Percentiles rank a stretch among this genome's conserved stretches.
phyloP scores from a whole-genome alignment of 371 early-diverging fungal species.

The Rhizopus arrhizus region DNA sequence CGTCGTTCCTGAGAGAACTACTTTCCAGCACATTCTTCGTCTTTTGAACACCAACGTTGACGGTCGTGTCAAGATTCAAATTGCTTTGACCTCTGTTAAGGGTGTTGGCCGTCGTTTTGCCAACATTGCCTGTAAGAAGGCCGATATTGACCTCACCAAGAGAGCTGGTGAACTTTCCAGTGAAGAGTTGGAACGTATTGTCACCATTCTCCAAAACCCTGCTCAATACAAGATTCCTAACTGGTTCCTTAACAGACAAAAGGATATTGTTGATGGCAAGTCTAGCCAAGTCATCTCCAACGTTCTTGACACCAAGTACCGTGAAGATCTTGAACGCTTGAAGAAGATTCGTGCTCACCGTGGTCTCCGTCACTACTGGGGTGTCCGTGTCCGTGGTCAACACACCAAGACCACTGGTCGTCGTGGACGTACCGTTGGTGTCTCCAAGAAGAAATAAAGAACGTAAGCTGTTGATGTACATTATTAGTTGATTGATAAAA shows the following conservation, averaged over 20 bases:
- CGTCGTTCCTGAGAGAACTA: conserved; percentile 83
- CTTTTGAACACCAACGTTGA: conserved; percentile 99
- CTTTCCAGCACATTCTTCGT: conserved; percentile 99
- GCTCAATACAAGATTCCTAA: conserved; percentile 96
- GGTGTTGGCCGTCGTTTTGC: conserved; percentile 99
- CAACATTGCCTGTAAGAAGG: conserved; percentile 98
- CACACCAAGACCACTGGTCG: conserved; percentile 99
- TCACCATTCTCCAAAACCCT: conserved; percentile 92
- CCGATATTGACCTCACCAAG: conserved; percentile 95
- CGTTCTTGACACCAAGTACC: conserved; percentile 92
- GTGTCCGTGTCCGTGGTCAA: conserved; percentile 95
- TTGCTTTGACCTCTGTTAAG: conserved; percentile 97
- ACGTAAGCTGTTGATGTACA: background rate
- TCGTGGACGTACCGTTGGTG: conserved; percentile 96
- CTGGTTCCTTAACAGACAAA: conserved; percentile 99
- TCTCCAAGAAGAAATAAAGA: conserved; percentile 93
- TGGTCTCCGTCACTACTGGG: conserved; percentile 97
- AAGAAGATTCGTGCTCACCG: conserved; percentile 96
- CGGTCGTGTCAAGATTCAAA: conserved; percentile 94
- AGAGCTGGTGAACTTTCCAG: conserved; percentile 97
- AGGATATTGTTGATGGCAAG: conserved; percentile 95
- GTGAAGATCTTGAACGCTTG: conserved; percentile 96
- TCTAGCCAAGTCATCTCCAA: conserved; percentile 94
- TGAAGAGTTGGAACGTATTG: conserved; percentile 92
- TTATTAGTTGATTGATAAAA: background rate